Conservation (phyloP, 805 yeast species). For the Kuraishia capsulata region DNA sequence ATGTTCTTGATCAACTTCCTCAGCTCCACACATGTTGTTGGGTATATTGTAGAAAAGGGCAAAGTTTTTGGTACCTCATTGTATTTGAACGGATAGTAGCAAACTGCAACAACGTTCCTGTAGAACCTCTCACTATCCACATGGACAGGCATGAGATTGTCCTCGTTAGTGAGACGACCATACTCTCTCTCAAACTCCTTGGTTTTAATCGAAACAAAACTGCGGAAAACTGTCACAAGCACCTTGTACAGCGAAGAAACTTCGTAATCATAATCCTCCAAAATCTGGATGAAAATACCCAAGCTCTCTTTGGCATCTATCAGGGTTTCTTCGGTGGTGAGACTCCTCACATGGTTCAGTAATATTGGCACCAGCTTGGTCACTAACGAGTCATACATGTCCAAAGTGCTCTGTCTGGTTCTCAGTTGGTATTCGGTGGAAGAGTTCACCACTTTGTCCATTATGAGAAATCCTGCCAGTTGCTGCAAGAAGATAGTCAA, state of each 20-base stretch:
- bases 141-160: constrained; percentile 82
- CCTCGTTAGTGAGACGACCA: constrained; percentile 54
- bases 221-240: constrained; percentile 47
- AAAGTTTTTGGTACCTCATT: constrained; percentile 47
- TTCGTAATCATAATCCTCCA: constrained; percentile 64
- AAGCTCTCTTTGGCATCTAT: constrained; percentile 49
- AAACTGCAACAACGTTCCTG: constrained; percentile 46
- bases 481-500: constrained; percentile 50
- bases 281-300: constrained; percentile 64
- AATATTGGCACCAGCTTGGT: constrained; percentile 54
- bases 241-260: constrained; percentile 53
- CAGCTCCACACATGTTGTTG: constrained; percentile 73
- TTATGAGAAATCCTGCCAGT: constrained; percentile 66
- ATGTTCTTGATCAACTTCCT: constrained; percentile 57
- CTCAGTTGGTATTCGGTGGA: constrained; percentile 60
- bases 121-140: constrained; percentile 52
- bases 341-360: constrained; percentile 31
- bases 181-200: constrained; percentile 54
- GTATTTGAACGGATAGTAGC: constrained; percentile 15
- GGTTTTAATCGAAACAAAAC: constrained; percentile 48
- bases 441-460: constrained; percentile 60
- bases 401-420: constrained; percentile 50
- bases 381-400: constrained; percentile 66
- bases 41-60: constrained; percentile 85
- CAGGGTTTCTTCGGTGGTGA: constrained; percentile 33